Evolutionary conservation across 2,329 filamentous ascomycete species (phyloP), one percentile per base, ranked within the genome.

Genomic region (Paecilomyces sp.): DNA sequence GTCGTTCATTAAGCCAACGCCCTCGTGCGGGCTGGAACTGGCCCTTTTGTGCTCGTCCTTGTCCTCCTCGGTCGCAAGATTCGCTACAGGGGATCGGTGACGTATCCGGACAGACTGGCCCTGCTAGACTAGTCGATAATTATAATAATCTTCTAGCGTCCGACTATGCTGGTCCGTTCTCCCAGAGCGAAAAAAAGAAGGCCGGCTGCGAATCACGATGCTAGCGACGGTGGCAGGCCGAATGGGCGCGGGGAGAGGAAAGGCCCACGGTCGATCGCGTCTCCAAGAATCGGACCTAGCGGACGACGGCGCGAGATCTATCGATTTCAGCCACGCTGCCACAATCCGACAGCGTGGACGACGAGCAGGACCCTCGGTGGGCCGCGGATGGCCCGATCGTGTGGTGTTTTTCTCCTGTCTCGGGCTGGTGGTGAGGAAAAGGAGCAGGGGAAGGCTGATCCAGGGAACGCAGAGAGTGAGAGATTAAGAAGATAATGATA

Each of bases 221-320:
- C 15, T 18, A n/a, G 36, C 36, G 36, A 47, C 15, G 51, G 51
- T 53, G 13, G 18, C 50, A 41, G 36, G 36, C 13, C 36, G 36
- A 53, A 25, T 53, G 51, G 51, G 51, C 51, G 51, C 28, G 51
- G 51, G 51, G 51, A 28, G 31, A 53, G 22, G 11, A n/a, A 22
- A 25, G 28, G 28, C 22, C 22, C 24, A 53, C 51, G 22, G 22
- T 30, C 51, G 51, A 53, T 53, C 51, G 51, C 31, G 51, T 22
- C 22, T 15, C 51, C 18, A n/a, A 53, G 51, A 53, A 53, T 53
- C 51, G 51, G 51, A 53, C 28, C 51, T 53, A 53, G 51, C 9
- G 51, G 22, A n/a, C 24, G 51, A 53, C 51, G 51, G 51, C 51
- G 51, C 41, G 47, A 57, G 55, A 57, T 57, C 55, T 41, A 47